Conservation (phyloP, 2,329 filamentous ascomycete genomes). For the Hymenoscyphus linearis region DNA sequence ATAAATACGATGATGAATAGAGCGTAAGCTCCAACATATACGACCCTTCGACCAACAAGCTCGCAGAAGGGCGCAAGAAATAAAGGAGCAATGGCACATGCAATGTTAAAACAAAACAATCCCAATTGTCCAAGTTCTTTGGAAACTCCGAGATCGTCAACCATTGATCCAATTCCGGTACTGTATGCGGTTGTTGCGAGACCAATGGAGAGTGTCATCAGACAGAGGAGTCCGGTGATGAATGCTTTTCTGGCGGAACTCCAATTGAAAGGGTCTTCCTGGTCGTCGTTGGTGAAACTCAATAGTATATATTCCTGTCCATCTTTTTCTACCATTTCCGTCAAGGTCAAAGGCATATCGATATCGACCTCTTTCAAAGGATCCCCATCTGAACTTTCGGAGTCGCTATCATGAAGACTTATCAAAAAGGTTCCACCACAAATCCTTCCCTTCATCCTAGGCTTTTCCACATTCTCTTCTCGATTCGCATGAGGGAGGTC, state of each 20-base stretch:
- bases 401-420: constrained; percentile 31
- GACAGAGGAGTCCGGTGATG: constrained; percentile 42
- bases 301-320: constrained; percentile 42
- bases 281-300: constrained; percentile 41
- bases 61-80: constrained; percentile 80
- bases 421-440: constrained; percentile 36
- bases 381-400: constrained; percentile 30
- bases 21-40: constrained; percentile 60
- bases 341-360: constrained; percentile 44
- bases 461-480: constrained; percentile 14
- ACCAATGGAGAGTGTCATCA: constrained; percentile 50
- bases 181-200: constrained; percentile 49
- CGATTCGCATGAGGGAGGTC: constrained; percentile 16
- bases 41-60: constrained; percentile 75
- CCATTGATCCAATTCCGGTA: constrained; percentile 43
- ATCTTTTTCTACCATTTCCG: constrained; percentile 38
- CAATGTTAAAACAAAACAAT: constrained; percentile 74
- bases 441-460: constrained; percentile 30
- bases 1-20: constrained; percentile 38
- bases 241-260: constrained; percentile 38
- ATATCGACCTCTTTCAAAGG: constrained; percentile 39
- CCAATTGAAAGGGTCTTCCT: constrained; percentile 49
- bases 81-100: constrained; percentile 76
- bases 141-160: constrained; percentile 38
- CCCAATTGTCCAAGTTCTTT: constrained; percentile 42